Base-by-base conservation (phyloP, 2,329 filamentous ascomycete genomes). In the Rosellinia necatrix region DNA sequence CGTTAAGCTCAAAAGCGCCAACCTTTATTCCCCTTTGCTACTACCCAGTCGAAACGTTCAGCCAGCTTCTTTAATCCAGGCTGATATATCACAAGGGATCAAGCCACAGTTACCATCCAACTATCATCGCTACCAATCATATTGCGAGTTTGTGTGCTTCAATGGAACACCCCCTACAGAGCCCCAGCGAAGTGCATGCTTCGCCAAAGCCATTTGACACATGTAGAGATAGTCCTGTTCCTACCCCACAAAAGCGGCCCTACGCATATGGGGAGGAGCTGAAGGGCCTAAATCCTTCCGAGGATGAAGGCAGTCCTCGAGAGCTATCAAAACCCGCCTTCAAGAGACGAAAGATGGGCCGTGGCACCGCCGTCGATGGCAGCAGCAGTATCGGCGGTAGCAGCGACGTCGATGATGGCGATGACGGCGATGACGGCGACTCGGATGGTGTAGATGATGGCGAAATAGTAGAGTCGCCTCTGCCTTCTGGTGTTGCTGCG, bases 351-450 rank as follows among this genome's bases (percentile, higher is more conserved):
- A 70, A 62, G 49, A 52, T 47, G 34, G 49, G 15, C 22, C 10
- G 40, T 9, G 9, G 17, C 22, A 37, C n/a, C 17, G 44, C 37
- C 19, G 21, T 32, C 10, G n/a, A 53, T 29, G 32, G 34, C n/a
- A 47, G 51, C 24, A 41, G 35, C 47, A 57, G 55, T 25, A 52
- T n/a, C n/a, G n/a, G n/a, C n/a, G n/a, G n/a, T n/a, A n/a, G n/a
- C n/a, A n/a, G 56, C 43, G 59, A 60, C 15, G 60, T 64, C 21
- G 68, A 66, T 29, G 59, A 62, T 40, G 47, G 70, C 24, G 71
- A 72, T 17, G 70, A 73, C 48, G 71, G 69, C 44, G 70, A 73
- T n/a, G n/a, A n/a, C n/a, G n/a, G 56, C 43, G 59, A 60, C 15
- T 61, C 65, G 22, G 68, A 66, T 29, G 59, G 62, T 40, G 47